Evolutionary conservation across 2,329 filamentous ascomycete genomes (phyloP).

Genomic region (Aspergillus sp.): DNA sequence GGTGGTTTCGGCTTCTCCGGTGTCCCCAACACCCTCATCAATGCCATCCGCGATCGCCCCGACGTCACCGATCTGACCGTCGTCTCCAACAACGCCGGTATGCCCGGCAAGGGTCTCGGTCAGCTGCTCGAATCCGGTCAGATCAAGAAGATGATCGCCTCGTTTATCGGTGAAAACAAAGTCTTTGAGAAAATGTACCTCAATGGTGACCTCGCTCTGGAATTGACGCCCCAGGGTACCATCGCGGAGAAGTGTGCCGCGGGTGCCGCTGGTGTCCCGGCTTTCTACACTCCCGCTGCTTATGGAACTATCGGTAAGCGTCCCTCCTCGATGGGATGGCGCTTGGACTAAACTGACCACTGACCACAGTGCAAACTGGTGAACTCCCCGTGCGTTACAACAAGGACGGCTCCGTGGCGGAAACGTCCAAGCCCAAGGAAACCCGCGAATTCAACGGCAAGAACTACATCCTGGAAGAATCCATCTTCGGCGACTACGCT

Average conservation of each 20-base stretch:
- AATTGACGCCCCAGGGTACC: slow-evolving; percentile 86
- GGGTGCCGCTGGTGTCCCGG: slow-evolving; percentile 82
- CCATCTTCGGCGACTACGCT: slow-evolving; percentile 73
- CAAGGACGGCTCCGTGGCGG: slow-evolving; percentile 76
- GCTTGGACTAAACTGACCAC: too few species aligned
- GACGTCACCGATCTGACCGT: slow-evolving; percentile 64
- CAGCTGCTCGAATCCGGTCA: slow-evolving; percentile 71
- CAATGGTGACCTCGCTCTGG: slow-evolving; percentile 77
- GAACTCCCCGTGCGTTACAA: slow-evolving; percentile 70
- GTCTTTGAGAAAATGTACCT: slow-evolving; percentile 87
- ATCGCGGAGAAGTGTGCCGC: slow-evolving; percentile 83
- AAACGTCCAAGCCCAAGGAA: slow-evolving; percentile 67
- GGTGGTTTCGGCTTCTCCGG: slow-evolving; percentile 80
- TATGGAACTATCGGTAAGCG: slow-evolving; percentile 65
- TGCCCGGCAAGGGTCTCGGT: slow-evolving; percentile 68
- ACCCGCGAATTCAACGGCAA: slow-evolving; percentile 71
- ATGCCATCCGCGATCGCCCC: slow-evolving; percentile 62
- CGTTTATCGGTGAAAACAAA: slow-evolving; percentile 79
- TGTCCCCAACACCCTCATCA: slow-evolving; percentile 49
- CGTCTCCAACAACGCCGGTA: slow-evolving; percentile 80
- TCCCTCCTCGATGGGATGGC: too few species aligned
- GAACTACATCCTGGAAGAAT: slow-evolving; percentile 73
- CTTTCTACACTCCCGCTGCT: slow-evolving; percentile 79
- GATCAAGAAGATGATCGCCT: slow-evolving; percentile 71
- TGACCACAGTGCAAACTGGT: slow-evolving; percentile 45